Evolutionary conservation across 2,329 filamentous ascomycete genomes (phyloP).

Genomic region (Fusarium sp.): DNA sequence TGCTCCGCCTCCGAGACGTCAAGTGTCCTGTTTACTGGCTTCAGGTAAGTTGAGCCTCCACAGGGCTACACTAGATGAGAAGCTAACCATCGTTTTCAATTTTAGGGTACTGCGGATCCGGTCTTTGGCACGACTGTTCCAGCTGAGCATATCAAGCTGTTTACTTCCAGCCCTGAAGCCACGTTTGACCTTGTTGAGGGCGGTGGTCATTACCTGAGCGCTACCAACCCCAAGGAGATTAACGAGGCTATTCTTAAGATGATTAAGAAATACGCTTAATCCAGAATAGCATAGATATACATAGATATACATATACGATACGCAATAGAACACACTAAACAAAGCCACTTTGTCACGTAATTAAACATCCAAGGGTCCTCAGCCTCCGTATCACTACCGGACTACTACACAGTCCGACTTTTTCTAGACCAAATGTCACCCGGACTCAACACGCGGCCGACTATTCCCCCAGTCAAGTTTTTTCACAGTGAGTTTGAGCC

Average conservation of each 20-base stretch:
- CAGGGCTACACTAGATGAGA: neutral
- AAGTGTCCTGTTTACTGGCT: slow-evolving; percentile 65
- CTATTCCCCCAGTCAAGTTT: neutral
- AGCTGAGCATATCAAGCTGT: slow-evolving; percentile 62
- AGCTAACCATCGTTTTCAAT: slow-evolving; percentile 12
- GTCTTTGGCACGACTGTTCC: slow-evolving; percentile 57
- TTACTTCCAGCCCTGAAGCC: slow-evolving; percentile 59
- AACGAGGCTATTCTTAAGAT: slow-evolving; percentile 59
- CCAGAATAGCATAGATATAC: neutral
- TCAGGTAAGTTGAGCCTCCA: slow-evolving; percentile 53
- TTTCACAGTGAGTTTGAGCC: neutral
- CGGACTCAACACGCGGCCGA: neutral
- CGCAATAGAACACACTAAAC: neutral
- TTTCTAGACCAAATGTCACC: neutral
- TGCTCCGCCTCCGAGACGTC: slow-evolving; percentile 59
- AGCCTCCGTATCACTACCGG: no score
- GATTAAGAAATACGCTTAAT: slow-evolving; percentile 54
- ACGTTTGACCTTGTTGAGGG: slow-evolving; percentile 58
- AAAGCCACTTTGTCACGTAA: neutral
- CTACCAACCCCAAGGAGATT: slow-evolving; percentile 60
- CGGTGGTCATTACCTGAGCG: slow-evolving; percentile 62
- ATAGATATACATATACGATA: neutral
- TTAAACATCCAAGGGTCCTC: neutral
- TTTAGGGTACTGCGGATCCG: slow-evolving; percentile 59
- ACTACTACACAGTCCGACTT: neutral